Evolutionary conservation across 1,139 yeast species (phyloP), one percentile per base, ranked within the genome.

Genomic region (Blastobotrys ciferrii): DNA sequence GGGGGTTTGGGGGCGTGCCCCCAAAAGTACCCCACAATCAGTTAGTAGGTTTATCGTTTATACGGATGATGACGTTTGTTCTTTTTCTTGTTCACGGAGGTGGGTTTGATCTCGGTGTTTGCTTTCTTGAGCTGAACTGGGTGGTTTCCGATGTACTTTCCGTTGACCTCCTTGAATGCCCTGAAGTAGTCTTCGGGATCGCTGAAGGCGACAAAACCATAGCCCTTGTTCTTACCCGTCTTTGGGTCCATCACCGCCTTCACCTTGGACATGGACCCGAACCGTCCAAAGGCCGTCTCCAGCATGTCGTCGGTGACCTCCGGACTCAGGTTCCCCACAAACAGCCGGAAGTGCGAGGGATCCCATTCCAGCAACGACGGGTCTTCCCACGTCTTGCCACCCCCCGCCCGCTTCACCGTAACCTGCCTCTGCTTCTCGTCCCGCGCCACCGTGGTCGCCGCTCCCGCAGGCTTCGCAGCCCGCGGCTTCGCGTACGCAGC

Each of bases 161-260:
- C 86, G 62, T 85, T 83, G 81, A 84, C 77, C 58, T 82, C 87
- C 60, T 80, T 82, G 66, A 82, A 85, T 2, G 92, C 89, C 45
- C 69, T 69, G 52, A 85, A 71, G 59, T 83, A 85, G 49, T 70
- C 91, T 28, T 80, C 79, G 0, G 88, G 68, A 52, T 73, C 74
- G 1, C 69, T 70, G 64, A 84, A 84, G 1, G 87, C 79, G 17
- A 84, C 84, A 63, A 84, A 84, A 3, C 89, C 92, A 59, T 70
- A 84, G 3, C 92, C 91, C 63, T 79, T 82, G 50, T 75, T 74
- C 52, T 71, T 71, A 6, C 68, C 70, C 0, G 75, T 63, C 20
- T 50, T 43, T 9, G 46, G 44, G 43, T 63, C 65, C 32, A 51
- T 43, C 4, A 63, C 62, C 3, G 82, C 85, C 51, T 75, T 72